Evolutionary conservation across 805 yeast genomes (phyloP).

Genomic region (Saturnispora galanensis): DNA sequence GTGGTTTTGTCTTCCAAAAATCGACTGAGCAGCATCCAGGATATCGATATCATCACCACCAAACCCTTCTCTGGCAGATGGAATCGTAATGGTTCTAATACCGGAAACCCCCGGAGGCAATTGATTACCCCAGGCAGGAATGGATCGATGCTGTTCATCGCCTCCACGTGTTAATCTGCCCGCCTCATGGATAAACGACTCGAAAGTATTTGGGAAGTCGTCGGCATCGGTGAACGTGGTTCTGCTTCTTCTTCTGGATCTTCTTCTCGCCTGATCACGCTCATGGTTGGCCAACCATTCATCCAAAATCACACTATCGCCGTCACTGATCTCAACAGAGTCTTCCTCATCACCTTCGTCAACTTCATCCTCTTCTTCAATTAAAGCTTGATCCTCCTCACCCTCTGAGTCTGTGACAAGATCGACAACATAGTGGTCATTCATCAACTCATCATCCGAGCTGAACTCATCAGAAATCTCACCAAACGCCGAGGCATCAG

Average conservation of each 20-base stretch:
- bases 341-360: conserved; percentile 12
- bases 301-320: conserved; percentile 24
- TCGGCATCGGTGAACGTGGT: neutral
- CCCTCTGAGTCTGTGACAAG: conserved; percentile 14
- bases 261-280: conserved; percentile 16
- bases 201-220: no score
- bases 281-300: conserved; percentile 27
- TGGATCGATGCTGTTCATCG: conserved; percentile 7
- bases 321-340: conserved; percentile 18
- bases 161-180: conserved; percentile 9
- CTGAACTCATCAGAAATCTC: conserved; percentile 8
- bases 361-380: conserved; percentile 19
- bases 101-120: no score
- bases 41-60: neutral
- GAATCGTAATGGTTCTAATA: conserved; percentile 1
- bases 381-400: conserved; percentile 17
- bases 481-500: conserved; percentile 5
- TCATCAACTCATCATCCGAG: conserved; percentile 20
- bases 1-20: conserved; percentile 5
- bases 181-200: no score
- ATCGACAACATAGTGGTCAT: conserved; percentile 21
- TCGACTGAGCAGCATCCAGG: conserved; percentile 9
- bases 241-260: conserved; percentile 9
- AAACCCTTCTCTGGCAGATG: conserved; percentile 5
- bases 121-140: neutral